phyloP scores from a whole-genome alignment of 768 basidiomycete species.

The Tricholomella constricta region DNA sequence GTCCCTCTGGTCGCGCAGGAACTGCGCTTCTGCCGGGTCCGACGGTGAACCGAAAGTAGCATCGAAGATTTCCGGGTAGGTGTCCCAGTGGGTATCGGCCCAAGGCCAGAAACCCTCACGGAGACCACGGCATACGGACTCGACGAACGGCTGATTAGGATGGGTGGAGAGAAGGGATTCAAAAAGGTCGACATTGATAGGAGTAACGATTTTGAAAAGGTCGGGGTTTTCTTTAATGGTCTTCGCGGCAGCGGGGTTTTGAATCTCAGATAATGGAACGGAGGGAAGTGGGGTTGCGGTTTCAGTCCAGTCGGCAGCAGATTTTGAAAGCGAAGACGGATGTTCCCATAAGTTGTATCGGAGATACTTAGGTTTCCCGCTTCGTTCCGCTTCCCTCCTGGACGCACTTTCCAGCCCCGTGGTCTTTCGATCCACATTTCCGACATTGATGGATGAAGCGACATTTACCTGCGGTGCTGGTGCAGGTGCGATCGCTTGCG shows the following conservation, averaged over 20 bases:
- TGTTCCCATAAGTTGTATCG: neutral
- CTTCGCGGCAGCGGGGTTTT: conserved; percentile 12
- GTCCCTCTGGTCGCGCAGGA: conserved; percentile 28
- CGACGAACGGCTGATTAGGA: conserved; percentile 43
- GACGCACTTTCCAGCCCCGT: neutral
- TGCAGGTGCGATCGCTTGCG: neutral
- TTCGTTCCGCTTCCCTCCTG: neutral
- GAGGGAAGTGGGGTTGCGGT: conserved; percentile 14
- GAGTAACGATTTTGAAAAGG: conserved; percentile 38
- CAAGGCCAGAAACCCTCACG: conserved; percentile 47
- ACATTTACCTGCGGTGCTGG: neutral
- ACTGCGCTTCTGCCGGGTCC: conserved; percentile 12
- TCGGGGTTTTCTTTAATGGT: conserved; percentile 26
- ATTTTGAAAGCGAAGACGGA: neutral
- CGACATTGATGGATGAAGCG: neutral
- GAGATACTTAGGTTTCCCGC: neutral
- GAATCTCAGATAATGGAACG: conserved; percentile 10
- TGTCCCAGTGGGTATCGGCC: conserved; percentile 21
- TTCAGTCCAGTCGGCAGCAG: conserved; percentile 20
- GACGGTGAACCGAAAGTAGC: conserved; percentile 8
- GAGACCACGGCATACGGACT: conserved; percentile 30
- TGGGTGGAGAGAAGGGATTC: conserved; percentile 25
- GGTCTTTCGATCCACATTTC: neutral
- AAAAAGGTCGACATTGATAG: conserved; percentile 20
- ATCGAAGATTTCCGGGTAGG: conserved; percentile 24